Base-by-base conservation (phyloP, 1,284 basidiomycete genomes). In the Gymnopus androsaceus region DNA sequence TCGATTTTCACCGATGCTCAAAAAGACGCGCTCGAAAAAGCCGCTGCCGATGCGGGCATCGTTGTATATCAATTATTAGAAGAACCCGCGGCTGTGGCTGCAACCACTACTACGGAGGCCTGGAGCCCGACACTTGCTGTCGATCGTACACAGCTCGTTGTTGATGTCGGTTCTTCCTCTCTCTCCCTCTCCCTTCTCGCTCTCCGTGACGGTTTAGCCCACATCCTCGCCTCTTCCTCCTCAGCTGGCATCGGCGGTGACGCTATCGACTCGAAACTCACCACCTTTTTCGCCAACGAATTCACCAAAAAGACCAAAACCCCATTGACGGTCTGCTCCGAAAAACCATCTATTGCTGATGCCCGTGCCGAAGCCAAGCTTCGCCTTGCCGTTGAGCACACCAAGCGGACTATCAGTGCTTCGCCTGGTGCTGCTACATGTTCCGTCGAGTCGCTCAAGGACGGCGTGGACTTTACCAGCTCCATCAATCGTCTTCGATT, bases 271-370 rank as follows among this genome's bases (percentile, higher is more conserved):
- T 82, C 85, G 55, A 84, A 88, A 63, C 81, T 98, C 41, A 85
- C 98, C 75, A 87, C 90, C 59, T 92, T 92, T 79, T 98, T 99
- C 72, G 87, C 93, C 54, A 91, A 95, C 70, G 96, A 99, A 67
- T 99, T 99, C 72, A 92, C 92, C 54, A 98, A 98, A 74, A 99
- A 98, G 80, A 95, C 90, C 37, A 95, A 95, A 74, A 82, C 84
- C 23, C 76, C 87, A 0, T 79, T 98, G 37, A 74, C 81, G 14
- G 86, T 82, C 61, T 77, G 81, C 37, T 86, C 88, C 34, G 73
- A 83, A 17, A 72, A 40, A 4, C 44, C 74, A 4, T 76, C 83
- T n/a, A 66, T 76, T 11, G 73, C 76, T 47, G 91, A 95, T 72
- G 84, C 87, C 67, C 91, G 97, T 21, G 94, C 96, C 3, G 92